Conservation (phyloP, 2,329 filamentous ascomycete species). For the Kalmusia sp. region DNA sequence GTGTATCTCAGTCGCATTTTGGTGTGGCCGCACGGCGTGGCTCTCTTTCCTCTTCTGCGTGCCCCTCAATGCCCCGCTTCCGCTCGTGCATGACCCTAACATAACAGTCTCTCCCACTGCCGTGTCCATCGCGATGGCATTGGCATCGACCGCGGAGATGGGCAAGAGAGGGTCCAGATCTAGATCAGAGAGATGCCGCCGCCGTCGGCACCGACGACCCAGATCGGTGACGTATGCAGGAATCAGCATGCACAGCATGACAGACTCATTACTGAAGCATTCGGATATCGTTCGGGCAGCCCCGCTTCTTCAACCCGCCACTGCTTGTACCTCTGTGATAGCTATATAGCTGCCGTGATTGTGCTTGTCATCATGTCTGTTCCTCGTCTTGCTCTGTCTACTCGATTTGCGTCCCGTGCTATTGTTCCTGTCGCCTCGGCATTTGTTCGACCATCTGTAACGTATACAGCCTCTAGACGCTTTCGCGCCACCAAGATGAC, state of each 20-base stretch:
- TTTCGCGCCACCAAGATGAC: constrained; percentile 45
- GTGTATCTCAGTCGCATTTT: not conserved
- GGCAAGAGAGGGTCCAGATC: constrained; percentile 1
- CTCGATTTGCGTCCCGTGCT: constrained; percentile 38
- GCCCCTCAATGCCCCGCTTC: constrained; percentile 18
- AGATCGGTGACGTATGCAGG: constrained; percentile 1
- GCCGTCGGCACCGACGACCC: not conserved
- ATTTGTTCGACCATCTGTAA: constrained; percentile 27
- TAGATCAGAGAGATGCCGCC: not conserved
- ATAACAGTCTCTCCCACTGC: no score
- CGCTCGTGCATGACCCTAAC: constrained; percentile 3
- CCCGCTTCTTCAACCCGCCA: constrained; percentile 27
- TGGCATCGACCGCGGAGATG: constrained; percentile 9
- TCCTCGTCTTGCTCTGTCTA: constrained; percentile 38
- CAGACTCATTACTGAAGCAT: constrained; percentile 10
- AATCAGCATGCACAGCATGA: constrained; percentile 14
- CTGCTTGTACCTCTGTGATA: constrained; percentile 17
- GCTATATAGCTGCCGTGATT: constrained; percentile 20
- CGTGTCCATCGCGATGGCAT: no score
- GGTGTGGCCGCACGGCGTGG: not conserved
- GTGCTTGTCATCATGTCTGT: constrained; percentile 28
- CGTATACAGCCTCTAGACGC: constrained; percentile 29
- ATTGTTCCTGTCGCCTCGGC: constrained; percentile 30
- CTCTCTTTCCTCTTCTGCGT: not conserved
- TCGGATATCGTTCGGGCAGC: constrained; percentile 27